Evolutionary conservation across 192 early-diverging fungal species (phyloP).

Genomic region (Oehlia diaphana): DNA sequence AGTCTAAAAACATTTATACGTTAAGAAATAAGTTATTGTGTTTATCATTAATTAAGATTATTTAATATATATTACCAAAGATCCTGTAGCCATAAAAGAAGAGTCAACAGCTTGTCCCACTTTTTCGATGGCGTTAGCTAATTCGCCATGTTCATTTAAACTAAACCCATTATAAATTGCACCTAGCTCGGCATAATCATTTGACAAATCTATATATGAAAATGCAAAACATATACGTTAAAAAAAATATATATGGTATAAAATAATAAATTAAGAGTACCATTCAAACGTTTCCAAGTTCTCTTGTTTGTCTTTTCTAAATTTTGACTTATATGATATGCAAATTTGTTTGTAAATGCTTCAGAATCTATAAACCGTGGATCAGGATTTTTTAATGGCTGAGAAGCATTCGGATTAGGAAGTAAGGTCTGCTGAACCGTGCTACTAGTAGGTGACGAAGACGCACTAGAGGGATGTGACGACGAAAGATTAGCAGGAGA

Average conservation of each 20-base stretch:
- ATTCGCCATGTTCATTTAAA: slow-evolving; percentile 68
- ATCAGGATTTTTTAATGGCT: slow-evolving; percentile 69
- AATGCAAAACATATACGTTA: not conserved
- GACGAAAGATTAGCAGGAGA: slow-evolving; percentile 46
- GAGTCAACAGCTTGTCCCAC: slow-evolving; percentile 92
- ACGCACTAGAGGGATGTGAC: not conserved
- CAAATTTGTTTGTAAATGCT: slow-evolving; percentile 87
- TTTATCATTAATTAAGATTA: not conserved
- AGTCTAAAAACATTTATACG: slow-evolving; percentile 35
- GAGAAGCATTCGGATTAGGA: slow-evolving; percentile 57
- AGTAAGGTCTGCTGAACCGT: slow-evolving; percentile 33
- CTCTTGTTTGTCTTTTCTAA: slow-evolving; percentile 74
- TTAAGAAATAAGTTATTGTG: not conserved
- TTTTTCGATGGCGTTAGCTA: slow-evolving; percentile 87
- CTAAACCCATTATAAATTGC: slow-evolving; percentile 95
- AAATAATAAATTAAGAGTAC: slow-evolving; percentile 24
- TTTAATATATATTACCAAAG: slow-evolving; percentile 52
- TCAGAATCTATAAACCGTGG: slow-evolving; percentile 87
- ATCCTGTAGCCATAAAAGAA: slow-evolving; percentile 70
- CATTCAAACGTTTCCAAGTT: slow-evolving; percentile 68
- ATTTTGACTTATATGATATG: slow-evolving; percentile 73
- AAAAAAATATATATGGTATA: not conserved
- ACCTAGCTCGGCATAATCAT: slow-evolving; percentile 85
- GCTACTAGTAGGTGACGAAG: slow-evolving; percentile 29
- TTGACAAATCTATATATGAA: slow-evolving; percentile 59